Base-by-base conservation (phyloP, 1,284 basidiomycete genomes). In the Melampsora larici-populina region DNA sequence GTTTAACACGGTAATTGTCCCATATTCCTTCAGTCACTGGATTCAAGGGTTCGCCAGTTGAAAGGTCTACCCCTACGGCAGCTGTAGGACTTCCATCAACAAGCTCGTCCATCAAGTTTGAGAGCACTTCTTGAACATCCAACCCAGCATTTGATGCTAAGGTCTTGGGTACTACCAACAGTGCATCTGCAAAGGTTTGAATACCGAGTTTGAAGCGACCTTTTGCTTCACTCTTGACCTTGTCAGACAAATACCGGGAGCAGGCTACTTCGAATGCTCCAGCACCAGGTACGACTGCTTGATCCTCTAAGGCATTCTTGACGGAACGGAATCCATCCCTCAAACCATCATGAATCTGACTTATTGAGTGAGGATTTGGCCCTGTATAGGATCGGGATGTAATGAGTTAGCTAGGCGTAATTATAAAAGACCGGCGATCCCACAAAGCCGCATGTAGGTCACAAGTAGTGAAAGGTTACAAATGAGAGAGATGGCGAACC, bases 1-100 rank as follows among this genome's bases (percentile, higher is more conserved):
- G 88, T 87, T 99, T 99, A 79, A 99, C 97, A 79, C 97, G 88
- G 85, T 97, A 99, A 86, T 99, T 99, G 85, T 99, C 97, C 95
- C 96, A 99, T 24, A 99, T 90, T 55, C 97, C 97, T 83, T 94
- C 91, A 4, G 93, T 90, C 18, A 93, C 91, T 7, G 97, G 96
- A 83, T 99, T 96, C 83, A 97, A 93, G 3, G 96, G 94, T 84
- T 98, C 94, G 78, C 97, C 97, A 40, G 93, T 92, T 83, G 93
- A 87, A 60, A 99, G 87, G 85, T 99, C 93, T 80, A 99, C 85
- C 33, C 97, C 97, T 79, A 97, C 94, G 55, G 89, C 86, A 80
- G 92, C 92, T 26, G 67, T 66, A 51, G 68, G 36, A 33, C 60
- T 66, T 82, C 93, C 90, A 83, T 98, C 95, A 80, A 98, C 96